Base-by-base conservation (phyloP, 345 rosid genomes). In the Raphanus raphanistrum region DNA sequence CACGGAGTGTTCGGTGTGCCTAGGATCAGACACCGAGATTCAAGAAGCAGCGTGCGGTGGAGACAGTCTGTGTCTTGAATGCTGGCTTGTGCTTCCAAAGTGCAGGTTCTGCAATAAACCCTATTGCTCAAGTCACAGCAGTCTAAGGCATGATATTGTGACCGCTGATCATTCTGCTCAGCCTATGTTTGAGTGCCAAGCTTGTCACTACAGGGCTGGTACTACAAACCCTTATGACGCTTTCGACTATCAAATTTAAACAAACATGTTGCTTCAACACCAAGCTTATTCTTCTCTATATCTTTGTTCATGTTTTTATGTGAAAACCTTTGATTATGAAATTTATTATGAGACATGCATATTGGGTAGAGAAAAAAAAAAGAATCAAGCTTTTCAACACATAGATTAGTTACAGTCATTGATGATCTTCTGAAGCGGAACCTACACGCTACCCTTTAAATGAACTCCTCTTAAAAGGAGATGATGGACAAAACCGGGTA, bases 71-170 rank as follows among this genome's bases (percentile, higher is more conserved):
- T 92, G 98, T 78, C 80, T 76, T 48, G 74, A 72, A 3, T 92
- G 97, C 69, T 94, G 98, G 98, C 82, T 90, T 72, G 81, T 21
- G 52, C 90, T 92, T 41, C 87, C 92, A 0, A 92, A 92, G 78
- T 94, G 98, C 45, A 80, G 74, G 50, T 83, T 81, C 52, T 92
- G 98, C 54, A 90, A 92, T 73, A 85, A 81, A 74, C 94, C 97
- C 0, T 89, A 89, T 26, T 92, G 98, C 63, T 76, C 76, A 45
- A 79, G 3, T 9, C 94, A 94, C 50, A 27, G 31, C 1, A 16
- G 41, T 71, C 62, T 29, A 64, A 43, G 72, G n/a, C 70, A 71
- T 29, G 78, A 68, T 73, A 8, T 71, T 61, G 68, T 3, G 45
- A 50, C 48, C 5, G 57, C 21, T 13, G 78, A 65, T 48, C 77